Percentiles rank a stretch among this genome's conserved stretches.
Conservation (phyloP, 495 filamentous ascomycete species). For the Astrocystis sublimbata region DNA sequence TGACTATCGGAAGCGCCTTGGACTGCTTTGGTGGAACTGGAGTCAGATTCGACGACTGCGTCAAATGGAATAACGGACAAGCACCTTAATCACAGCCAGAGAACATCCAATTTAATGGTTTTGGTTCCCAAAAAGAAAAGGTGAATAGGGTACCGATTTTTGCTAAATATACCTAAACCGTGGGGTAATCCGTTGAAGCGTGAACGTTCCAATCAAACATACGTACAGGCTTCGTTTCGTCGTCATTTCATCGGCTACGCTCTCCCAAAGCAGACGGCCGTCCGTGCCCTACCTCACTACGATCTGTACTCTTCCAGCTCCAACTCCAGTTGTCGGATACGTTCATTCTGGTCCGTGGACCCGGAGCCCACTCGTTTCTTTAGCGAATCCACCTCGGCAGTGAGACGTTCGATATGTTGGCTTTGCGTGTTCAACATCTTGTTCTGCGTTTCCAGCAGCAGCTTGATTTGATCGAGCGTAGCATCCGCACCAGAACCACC, state of each 20-base stretch:
- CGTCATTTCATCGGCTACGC: slow-evolving; percentile 23
- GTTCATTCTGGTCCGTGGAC: slow-evolving; percentile 63
- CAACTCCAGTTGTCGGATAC: slow-evolving; percentile 67
- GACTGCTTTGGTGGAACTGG: slow-evolving; percentile 91
- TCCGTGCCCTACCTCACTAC: slow-evolving; percentile 27
- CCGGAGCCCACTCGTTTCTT: slow-evolving; percentile 63
- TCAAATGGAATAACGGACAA: slow-evolving; percentile 73
- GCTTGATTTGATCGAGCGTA: slow-evolving; percentile 63
- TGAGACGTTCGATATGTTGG: slow-evolving; percentile 64
- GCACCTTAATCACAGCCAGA: not conserved
- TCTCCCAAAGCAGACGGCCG: slow-evolving; percentile 7
- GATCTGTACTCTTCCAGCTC: slow-evolving; percentile 60
- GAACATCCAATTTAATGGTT: not conserved
- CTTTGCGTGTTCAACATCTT: slow-evolving; percentile 56
- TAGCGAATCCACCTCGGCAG: slow-evolving; percentile 67
- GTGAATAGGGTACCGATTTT: not conserved
- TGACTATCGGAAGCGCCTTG: slow-evolving; percentile 94
- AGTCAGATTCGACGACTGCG: slow-evolving; percentile 84
- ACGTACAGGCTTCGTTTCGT: slow-evolving; percentile 28
- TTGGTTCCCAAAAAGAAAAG: slow-evolving; percentile 1
- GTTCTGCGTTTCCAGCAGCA: slow-evolving; percentile 62
- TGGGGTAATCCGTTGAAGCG: slow-evolving; percentile 14
- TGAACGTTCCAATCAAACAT: slow-evolving; percentile 22
- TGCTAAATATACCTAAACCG: slow-evolving; percentile 13
- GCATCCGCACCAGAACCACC: slow-evolving; percentile 38